Base-by-base conservation (phyloP, 495 filamentous ascomycete genomes). In the Filosporella fistucella region DNA sequence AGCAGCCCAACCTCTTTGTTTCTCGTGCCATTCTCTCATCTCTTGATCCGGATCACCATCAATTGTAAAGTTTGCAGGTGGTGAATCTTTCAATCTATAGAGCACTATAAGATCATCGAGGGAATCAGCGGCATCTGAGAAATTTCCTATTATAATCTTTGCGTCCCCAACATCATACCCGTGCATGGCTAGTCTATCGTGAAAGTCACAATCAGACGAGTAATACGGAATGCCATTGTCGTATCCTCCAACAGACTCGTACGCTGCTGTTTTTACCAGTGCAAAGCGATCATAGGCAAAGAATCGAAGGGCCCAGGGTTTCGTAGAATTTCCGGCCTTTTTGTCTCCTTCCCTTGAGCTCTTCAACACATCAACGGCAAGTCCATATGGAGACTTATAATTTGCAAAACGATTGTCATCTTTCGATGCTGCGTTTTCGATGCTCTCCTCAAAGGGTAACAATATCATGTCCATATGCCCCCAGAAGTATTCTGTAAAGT, bases 191-290 rank as follows among this genome's bases (percentile, higher is more conserved):
- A 83, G 42, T 12, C 78, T 68, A 12, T 64, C 58, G 53, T 80
- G 70, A 55, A 78, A 73, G 36, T 84, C 79, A 56, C 78, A 8
- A 30, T 30, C 77, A 1, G 78, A 76, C 47, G 62, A 67, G 50
- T 82, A 82, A 52, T 76, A 82, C 1, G 78, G 79, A 13, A 84
- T 80, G 50, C 77, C 48, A 0, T 70, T 68, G 46, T 82, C 78
- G 73, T 75, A 82, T 0, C 68, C 75, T 13, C 76, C 76, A 13
- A 82, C 63, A 28, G 70, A 66, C 32, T 72, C 68, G 33, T 68
- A 68, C 1, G 77, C 74, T 11, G 54, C 55, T 16, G 70, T 72
- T 42, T 82, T 80, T 30, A 82, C 75, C 9, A 82, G 60, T 5
- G 79, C 67, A 13, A 84, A 66, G 25, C 74, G 70, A 49, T 83